Evolutionary conservation across 1,139 yeast genomes (phyloP), one percentile per base, ranked within the genome.

Genomic region (Blastobotrys arbuscula): DNA sequence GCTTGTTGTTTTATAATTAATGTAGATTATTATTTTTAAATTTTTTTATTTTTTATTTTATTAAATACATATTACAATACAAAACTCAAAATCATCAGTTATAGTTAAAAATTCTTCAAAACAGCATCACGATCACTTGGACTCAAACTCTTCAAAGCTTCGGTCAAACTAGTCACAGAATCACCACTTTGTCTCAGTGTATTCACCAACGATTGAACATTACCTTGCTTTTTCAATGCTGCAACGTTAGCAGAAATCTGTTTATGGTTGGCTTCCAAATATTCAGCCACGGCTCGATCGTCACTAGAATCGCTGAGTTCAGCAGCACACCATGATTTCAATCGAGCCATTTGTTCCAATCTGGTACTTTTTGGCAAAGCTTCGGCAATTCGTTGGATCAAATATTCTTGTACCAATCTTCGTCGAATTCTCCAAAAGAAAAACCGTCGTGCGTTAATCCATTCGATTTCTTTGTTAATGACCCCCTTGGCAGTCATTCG

Each of bases 341-440:
- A 73, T 71, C 96, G 81, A 21, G 96, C 85, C 53, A 84, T 80
- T 71, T 83, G 81, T 70, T 89, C 97, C 55, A 88, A 74, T 68
- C 90, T 81, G 40, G 79, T 75, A 42, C 87, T 77, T 45, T 70
- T 64, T 49, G 81, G 76, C 52, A 84, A 67, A 55, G 81, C 83
- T 52, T 78, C 82, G 49, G 81, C 80, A 61, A 90, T 79, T 63
- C 86, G 78, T 68, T 79, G 82, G 67, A 88, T 74, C 63, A 90
- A 75, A 69, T 88, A 87, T 68, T 88, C 95, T 73, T 92, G 97
- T 67, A 86, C 84, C 70, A 94, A 76, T 72, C 97, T 87, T 73
- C 98, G 85, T 73, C 97, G 88, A 57, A 88, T 79, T 72, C 99
- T 83, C 98, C 98, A 92, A 92, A 88, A 92, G 81, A 92, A 94